phyloP scores from a whole-genome alignment of 75 land plant species.

The Pinus albicaulis region DNA sequence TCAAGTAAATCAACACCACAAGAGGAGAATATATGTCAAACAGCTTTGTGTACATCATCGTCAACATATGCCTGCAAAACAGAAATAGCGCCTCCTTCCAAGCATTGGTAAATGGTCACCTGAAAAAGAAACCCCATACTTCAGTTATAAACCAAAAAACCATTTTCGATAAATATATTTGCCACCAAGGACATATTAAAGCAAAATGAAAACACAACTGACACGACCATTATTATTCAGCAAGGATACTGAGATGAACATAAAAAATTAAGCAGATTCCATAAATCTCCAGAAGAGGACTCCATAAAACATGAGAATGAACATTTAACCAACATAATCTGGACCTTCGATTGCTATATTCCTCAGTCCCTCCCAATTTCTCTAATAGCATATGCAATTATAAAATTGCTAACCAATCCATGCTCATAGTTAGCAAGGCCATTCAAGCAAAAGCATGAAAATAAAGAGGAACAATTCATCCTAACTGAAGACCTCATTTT shows the following conservation, averaged over 20 bases:
- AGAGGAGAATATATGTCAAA: slow-evolving; percentile 6
- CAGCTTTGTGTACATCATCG: slow-evolving; percentile 22
- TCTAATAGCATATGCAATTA: too few relatives aligned
- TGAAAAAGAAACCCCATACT: slow-evolving; percentile 22
- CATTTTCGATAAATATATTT: not conserved
- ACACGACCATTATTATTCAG: not conserved
- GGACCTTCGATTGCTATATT: too few relatives aligned
- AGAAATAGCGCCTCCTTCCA: slow-evolving; percentile 84
- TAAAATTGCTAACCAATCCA: too few relatives aligned
- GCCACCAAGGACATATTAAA: not conserved
- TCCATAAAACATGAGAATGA: not conserved
- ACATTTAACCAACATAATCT: not conserved
- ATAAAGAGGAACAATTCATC: too few relatives aligned
- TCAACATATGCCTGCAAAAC: slow-evolving; percentile 88
- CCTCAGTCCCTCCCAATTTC: too few relatives aligned
- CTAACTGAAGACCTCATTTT: too few relatives aligned
- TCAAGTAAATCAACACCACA: not conserved
- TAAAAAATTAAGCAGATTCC: not conserved
- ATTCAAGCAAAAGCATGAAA: too few relatives aligned
- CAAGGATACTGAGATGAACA: not conserved
- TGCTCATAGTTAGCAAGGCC: too few relatives aligned
- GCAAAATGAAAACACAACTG: not conserved
- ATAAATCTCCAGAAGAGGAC: not conserved
- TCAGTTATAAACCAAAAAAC: not conserved
- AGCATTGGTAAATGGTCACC: slow-evolving; percentile 91